A percentile compares a stretch with the other conserved stretches of the same genome.
phyloP scores from a whole-genome alignment of 805 yeast genomes.

The Kodamaea kaohsiungensis region DNA sequence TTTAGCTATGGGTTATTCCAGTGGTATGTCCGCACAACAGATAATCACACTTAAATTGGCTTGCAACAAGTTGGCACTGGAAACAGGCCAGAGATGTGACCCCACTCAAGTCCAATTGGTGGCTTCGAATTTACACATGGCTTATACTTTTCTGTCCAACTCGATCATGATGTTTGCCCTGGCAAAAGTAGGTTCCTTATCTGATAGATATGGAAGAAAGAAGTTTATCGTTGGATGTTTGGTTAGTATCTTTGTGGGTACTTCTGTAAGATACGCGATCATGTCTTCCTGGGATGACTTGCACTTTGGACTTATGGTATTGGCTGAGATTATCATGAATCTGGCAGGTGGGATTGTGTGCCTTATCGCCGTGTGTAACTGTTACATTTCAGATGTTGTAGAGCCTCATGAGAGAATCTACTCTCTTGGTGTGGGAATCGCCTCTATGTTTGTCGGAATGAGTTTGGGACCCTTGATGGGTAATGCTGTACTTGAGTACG shows the following conservation, averaged over 20 bases:
- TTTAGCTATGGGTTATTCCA: conserved; percentile 41
- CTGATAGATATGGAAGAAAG: conserved; percentile 42
- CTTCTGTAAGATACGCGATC: conserved; percentile 22
- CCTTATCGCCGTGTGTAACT: conserved; percentile 57
- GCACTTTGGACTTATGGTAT: conserved; percentile 38
- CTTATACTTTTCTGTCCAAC: conserved; percentile 42
- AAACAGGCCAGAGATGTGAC: conserved; percentile 24
- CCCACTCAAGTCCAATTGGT: conserved; percentile 36
- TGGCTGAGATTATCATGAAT: conserved; percentile 47
- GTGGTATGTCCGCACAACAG: conserved; percentile 44
- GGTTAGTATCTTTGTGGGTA: conserved; percentile 22
- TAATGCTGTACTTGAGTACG: conserved; percentile 23
- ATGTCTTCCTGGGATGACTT: conserved; percentile 30
- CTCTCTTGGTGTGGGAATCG: conserved; percentile 58
- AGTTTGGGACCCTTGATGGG: conserved; percentile 68
- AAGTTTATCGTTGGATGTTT: conserved; percentile 24
- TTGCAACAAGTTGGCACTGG: conserved; percentile 23
- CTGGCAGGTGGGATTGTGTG: conserved; percentile 65
- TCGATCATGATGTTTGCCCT: conserved; percentile 51
- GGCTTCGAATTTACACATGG: conserved; percentile 52
- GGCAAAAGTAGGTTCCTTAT: conserved; percentile 48
- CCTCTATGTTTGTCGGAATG: conserved; percentile 59
- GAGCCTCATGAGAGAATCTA: conserved; percentile 59
- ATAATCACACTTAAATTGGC: conserved; percentile 32
- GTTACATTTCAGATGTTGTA: conserved; percentile 75